Conservation (phyloP, 768 basidiomycete species). For the Suillus variegatus region DNA sequence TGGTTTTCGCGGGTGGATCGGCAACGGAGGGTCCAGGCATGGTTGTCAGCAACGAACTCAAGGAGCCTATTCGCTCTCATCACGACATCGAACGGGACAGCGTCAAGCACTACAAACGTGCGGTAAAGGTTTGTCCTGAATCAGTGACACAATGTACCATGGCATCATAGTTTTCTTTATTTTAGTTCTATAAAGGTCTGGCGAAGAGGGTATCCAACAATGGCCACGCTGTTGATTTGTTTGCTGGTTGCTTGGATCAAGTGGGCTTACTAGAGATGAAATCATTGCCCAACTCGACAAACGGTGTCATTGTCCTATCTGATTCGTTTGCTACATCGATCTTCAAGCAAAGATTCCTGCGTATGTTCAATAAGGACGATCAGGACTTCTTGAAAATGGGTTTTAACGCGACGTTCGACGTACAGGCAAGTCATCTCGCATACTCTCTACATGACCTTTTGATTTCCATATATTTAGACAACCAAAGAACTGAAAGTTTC, state of each 20-base stretch:
- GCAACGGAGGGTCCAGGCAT: constrained; percentile 97
- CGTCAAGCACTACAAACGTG: constrained; percentile 96
- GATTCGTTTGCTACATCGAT: constrained; percentile 98
- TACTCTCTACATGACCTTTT: background rate
- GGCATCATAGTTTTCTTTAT: constrained; percentile 2
- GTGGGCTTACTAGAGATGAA: constrained; percentile 99
- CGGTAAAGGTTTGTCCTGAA: constrained; percentile 71
- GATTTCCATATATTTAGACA: constrained; percentile 55
- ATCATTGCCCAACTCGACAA: constrained; percentile 93
- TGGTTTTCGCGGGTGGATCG: constrained; percentile 95
- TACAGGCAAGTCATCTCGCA: constrained; percentile 60
- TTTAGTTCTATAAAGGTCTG: constrained; percentile 91
- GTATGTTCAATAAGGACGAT: constrained; percentile 90
- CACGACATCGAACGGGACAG: constrained; percentile 98
- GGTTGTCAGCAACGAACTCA: constrained; percentile 93
- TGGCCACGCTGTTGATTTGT: constrained; percentile 93
- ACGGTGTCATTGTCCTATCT: constrained; percentile 93
- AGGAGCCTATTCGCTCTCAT: constrained; percentile 97
- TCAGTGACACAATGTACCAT: background rate
- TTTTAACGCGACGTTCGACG: constrained; percentile 98
- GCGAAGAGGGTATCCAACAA: constrained; percentile 95
- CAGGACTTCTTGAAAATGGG: constrained; percentile 95
- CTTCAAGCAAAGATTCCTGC: constrained; percentile 97
- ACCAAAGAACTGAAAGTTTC: constrained; percentile 99
- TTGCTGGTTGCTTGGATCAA: constrained; percentile 97